Evolutionary conservation across 106 monocot species (phyloP), one percentile per base, ranked within the genome.

Genomic region (Dioscorea dumetorum): DNA sequence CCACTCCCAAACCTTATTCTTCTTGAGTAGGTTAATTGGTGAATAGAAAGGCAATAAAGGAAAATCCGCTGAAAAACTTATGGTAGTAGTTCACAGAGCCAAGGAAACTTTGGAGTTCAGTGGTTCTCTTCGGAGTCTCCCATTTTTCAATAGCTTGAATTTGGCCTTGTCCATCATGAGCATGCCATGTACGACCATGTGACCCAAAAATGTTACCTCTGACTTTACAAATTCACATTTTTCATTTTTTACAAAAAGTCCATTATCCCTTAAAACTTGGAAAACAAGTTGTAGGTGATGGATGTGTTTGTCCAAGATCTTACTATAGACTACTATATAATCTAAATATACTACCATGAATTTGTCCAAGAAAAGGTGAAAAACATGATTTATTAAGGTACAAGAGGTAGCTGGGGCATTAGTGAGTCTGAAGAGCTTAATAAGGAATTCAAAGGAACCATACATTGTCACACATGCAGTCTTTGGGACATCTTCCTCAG

Each of bases 381-480:
- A 57, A 49, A 58, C 17, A 60, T 15, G 11, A 15, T 71, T 21
- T 61, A 63, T n/a, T n/a, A n/a, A n/a, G n/a, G n/a, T n/a, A n/a
- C n/a, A n/a, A n/a, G 71, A 71, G 0, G 58, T 71, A 18, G 33
- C 17, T 0, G 24, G 48, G 0, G 70, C 56, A 60, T 71, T 77
- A 3, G 76, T 77, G 0, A 77, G 32, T 9, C 63, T 24, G 24
- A 77, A 77, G 0, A 11, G 16, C 63, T 64, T 65, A 5, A 64
- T 22, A 3, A 63, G 23, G 20, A 33, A 70, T 16, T 70, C 56
- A 62, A 16, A 70, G 3, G 35, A 48, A 0, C 76, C 66, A 74
- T 66, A 74, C 12, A 18, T 16, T 2, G 57, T 77, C 0, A 70
- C 70, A 49, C 49, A 77, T 72, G 12, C 12, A 8, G 24, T 58